Conservation (phyloP, 768 basidiomycete genomes). For the Chiua virens region DNA sequence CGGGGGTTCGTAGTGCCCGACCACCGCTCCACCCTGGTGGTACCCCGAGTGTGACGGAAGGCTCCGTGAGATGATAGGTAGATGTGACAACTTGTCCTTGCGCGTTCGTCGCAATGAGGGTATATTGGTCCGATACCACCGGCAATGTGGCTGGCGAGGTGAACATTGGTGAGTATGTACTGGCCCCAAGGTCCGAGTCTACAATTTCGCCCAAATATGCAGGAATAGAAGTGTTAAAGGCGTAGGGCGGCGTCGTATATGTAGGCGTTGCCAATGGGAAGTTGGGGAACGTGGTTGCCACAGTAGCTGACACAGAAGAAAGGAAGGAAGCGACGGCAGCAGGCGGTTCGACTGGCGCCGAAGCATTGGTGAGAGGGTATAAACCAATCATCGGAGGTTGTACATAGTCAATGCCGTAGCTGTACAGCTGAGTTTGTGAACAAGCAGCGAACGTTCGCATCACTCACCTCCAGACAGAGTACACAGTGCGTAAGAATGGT, state of each 20-base stretch:
- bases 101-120: constrained; percentile 56
- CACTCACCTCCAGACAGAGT: constrained; percentile 71
- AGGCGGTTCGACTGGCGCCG: constrained; percentile 41
- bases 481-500: constrained; percentile 73
- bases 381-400: constrained; percentile 81
- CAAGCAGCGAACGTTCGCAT: neutral
- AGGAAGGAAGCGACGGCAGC: constrained; percentile 49
- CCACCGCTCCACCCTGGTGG: constrained; percentile 57
- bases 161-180: constrained; percentile 66
- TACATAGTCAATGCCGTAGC: constrained; percentile 71
- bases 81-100: constrained; percentile 54
- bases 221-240: constrained; percentile 66
- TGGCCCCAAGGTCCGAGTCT: constrained; percentile 62
- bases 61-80: constrained; percentile 45
- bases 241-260: constrained; percentile 61
- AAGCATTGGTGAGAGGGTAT: constrained; percentile 56
- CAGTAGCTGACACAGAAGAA: constrained; percentile 60
- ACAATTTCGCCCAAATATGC: constrained; percentile 57
- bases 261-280: constrained; percentile 64
- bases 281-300: constrained; percentile 72
- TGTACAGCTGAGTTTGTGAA: constrained; percentile 26
- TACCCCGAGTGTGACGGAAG: constrained; percentile 56
- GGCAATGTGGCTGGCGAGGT: constrained; percentile 51
- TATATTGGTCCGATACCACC: constrained; percentile 50
- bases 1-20: constrained; percentile 5